Evolutionary conservation across 2,329 filamentous ascomycete genomes (phyloP), one percentile per base, ranked within the genome.

Genomic region (Neonectria coccinea): DNA sequence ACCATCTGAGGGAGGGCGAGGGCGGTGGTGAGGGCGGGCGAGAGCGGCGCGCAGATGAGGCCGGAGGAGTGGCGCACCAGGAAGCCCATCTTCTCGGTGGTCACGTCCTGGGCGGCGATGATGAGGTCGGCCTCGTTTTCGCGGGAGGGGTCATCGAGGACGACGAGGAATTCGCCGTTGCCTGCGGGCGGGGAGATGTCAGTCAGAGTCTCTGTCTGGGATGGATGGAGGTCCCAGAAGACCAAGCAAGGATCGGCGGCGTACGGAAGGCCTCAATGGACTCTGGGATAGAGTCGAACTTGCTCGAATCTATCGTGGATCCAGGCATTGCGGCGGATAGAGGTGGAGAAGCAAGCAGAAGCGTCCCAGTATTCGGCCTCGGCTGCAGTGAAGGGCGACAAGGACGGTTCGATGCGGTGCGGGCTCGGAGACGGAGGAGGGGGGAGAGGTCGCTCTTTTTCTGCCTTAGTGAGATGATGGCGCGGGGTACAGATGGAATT

Each of bases 41-140:
- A 85, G 66, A 98, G 85, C 16, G 96, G 95, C 0, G 92, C 92
- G 88, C 96, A 98, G 82, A 99, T 91, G 76, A 95, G 89, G 77
- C 96, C 96, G 4, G 93, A 93, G 42, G 92, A 92, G 84, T 97
- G 89, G 75, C 94, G 93, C 79, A 99, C 88, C 87, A 99, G 91
- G 84, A 97, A 99, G 74, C 94, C 93, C 90, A 97, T 97, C 82
- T 98, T 95, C 70, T 92, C 87, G 25, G 94, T 86, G 9, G 95
- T 97, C 69, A 97, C 83, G 74, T 91, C 87, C 71, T 93, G 84
- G 67, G 94, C 95, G 70, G 96, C 93, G 76, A 98, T 97, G 80
- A 98, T 97, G 53, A 99, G 88, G 82, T 99, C 96, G 79, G 94
- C 96, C 86, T 99, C 96, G 80, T 99, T 99, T 81, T 99, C 96